Percentiles rank a stretch among this genome's conserved stretches.
Evolutionary conservation across 179 eudicot genomes (phyloP).

Genomic region (Beta lomatogona): DNA sequence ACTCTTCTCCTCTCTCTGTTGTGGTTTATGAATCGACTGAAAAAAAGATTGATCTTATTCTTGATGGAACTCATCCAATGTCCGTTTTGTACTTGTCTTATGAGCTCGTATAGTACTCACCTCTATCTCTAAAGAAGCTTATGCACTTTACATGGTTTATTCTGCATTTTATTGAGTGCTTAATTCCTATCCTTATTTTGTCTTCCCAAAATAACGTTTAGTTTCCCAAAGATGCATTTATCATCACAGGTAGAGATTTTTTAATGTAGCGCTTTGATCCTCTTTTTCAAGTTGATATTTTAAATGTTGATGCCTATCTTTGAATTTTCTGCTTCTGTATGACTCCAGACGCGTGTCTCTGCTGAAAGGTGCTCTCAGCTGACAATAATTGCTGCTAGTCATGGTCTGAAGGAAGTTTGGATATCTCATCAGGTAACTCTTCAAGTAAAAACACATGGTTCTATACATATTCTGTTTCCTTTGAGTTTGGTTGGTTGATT

Average conservation of each 20-base stretch:
- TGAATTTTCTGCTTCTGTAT: conserved; percentile 16
- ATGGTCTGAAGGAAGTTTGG: conserved; percentile 93
- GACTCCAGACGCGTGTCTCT: conserved; percentile 70
- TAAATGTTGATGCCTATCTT: neutral
- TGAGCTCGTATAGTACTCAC: neutral
- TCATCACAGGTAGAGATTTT: no score
- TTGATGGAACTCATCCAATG: no score
- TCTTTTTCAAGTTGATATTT: neutral
- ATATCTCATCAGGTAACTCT: conserved; percentile 84
- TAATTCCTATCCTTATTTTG: neutral
- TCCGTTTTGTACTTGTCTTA: neutral
- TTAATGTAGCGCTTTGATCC: neutral
- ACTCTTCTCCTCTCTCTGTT: neutral
- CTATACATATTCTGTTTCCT: neutral
- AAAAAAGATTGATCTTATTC: no score
- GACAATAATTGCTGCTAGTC: conserved; percentile 83
- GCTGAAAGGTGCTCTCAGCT: conserved; percentile 89
- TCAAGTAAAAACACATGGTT: neutral
- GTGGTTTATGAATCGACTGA: neutral
- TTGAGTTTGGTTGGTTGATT: neutral
- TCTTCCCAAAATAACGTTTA: neutral
- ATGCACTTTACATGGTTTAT: neutral
- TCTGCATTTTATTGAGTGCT: neutral
- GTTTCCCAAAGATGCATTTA: neutral
- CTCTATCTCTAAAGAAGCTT: neutral